Evolutionary conservation across 2,329 filamentous ascomycete genomes (phyloP), one percentile per base, ranked within the genome.

Genomic region (Fusarium sp.): DNA sequence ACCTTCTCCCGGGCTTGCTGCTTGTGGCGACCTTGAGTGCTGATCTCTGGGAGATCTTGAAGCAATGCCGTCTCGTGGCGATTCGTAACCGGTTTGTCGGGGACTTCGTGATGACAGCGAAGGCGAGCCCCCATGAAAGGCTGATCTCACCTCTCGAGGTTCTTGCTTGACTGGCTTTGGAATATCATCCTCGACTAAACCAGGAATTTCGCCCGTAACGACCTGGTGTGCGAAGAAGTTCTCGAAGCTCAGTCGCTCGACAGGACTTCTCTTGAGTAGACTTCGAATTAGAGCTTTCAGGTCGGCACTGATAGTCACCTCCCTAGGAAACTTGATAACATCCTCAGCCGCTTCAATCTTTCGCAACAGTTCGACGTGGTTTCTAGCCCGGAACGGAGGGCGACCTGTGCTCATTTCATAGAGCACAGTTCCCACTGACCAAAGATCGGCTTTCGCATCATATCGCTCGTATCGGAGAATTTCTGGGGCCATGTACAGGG

Each of bases 401-500:
- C 90, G 92, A 60, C 95, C 96, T 11, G 92, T 94, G 69, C 96
- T 91, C 95, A 99, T 97, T 84, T 99, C 96, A 80, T 94, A 97
- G 30, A 97, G 85, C 13, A 99, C 96, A 23, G 96, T 97, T 57
- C 96, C 96, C 38, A 98, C 94, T 28, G 96, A 99, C 96, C 96
- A 99, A 38, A 99, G 85, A 84, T 99, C 96, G 52, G 95, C 96
- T 82, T 97, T 97, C 72, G 96, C 94, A 84, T 97, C 96, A 82
- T 99, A 99, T 79, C 96, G 96, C 82, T 99, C 95, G 79, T 98
- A 99, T 67, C 95, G 92, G 71, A 99, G 86, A 73, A 99, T 99
- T 84, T 99, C 96, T 8, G 96, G 96, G 1, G 96, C 96, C 96
- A 99, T 99, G 85, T 99, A 99, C 32, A 99, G 86, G 15, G 96